Evolutionary conservation across 257 asterid species (phyloP), one percentile per base, ranked within the genome.

Genomic region (Orobanche coerulescens): DNA sequence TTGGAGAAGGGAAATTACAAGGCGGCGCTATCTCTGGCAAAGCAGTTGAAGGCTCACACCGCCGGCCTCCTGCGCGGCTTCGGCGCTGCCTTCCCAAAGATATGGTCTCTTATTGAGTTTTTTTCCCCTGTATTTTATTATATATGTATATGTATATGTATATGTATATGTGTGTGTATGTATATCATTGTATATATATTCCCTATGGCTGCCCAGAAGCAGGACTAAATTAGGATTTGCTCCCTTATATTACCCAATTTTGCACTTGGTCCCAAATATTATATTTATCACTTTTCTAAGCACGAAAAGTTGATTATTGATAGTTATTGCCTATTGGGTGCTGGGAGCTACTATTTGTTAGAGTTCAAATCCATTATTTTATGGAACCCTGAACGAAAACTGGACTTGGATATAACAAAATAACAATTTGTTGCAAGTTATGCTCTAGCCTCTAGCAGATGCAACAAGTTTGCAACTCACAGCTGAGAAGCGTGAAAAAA

Each of bases 21-120:
- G 58, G 75, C 84, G 12, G 91, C 91, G 54, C 7, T 73, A 64
- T 69, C 84, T 66, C 75, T 77, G 26, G 76, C 75, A 26, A 83
- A 81, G 73, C 91, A 86, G 64, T 50, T 79, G 60, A 79, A 70
- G 60, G 74, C 81, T 51, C 73, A 73, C 68, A 75, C 81, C 28
- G 81, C 78, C 61, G 79, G 80, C 57, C 70, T 85, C 54, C 76
- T 85, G 52, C 79, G 67, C 15, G 88, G 91, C 66, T 85, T 85
- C 73, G 91, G 82, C 44, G 73, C 78, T 64, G 73, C 62, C 57
- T 71, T 54, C 61, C 26, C 73, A 49, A 62, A 75, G 87, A 90
- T 84, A 68, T 49, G 15, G 40, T 31, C n/a, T n/a, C n/a, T n/a
- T n/a, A n/a, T n/a, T n/a, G n/a, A n/a, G n/a, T n/a, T n/a, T n/a